Evolutionary conservation across 1,284 basidiomycete species (phyloP).

Genomic region (Sanghuangporus baumii): DNA sequence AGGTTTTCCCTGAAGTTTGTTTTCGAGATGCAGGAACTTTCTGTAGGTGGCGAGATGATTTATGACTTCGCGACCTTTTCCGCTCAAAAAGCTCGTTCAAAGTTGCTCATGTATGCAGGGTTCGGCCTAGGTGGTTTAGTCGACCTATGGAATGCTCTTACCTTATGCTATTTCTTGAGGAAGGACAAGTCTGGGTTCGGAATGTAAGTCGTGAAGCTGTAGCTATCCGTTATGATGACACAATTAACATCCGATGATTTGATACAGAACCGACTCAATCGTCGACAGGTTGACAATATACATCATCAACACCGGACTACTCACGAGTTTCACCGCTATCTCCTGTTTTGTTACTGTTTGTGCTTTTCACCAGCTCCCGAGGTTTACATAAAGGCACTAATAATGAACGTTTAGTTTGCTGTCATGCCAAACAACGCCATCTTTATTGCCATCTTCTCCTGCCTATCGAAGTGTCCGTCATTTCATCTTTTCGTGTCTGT

Average conservation of each 20-base stretch:
- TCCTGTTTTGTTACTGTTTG: conserved; percentile 7
- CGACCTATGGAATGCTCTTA: conserved; percentile 10
- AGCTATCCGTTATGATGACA: neutral
- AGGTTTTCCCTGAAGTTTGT: too few relatives aligned
- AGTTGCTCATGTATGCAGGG: too few relatives aligned
- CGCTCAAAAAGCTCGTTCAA: too few relatives aligned
- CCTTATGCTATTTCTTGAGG: conserved; percentile 12
- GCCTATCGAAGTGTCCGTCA: neutral
- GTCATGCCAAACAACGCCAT: neutral
- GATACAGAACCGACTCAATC: conserved; percentile 9
- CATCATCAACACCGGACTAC: conserved; percentile 14
- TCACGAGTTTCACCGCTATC: conserved; percentile 13
- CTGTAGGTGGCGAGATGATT: too few relatives aligned
- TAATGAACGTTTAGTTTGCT: neutral
- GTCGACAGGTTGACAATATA: conserved; percentile 11
- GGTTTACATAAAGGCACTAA: neutral
- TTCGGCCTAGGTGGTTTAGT: neutral
- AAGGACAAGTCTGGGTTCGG: conserved; percentile 10
- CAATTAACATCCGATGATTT: neutral
- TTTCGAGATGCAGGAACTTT: too few relatives aligned
- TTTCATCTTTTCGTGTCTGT: neutral
- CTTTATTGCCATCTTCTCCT: neutral
- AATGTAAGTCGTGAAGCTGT: neutral
- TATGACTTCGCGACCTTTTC: too few relatives aligned
- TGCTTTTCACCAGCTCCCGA: neutral